Evolutionary conservation across 805 yeast genomes (phyloP), one percentile per base, ranked within the genome.

Genomic region (Lachancea sp.): DNA sequence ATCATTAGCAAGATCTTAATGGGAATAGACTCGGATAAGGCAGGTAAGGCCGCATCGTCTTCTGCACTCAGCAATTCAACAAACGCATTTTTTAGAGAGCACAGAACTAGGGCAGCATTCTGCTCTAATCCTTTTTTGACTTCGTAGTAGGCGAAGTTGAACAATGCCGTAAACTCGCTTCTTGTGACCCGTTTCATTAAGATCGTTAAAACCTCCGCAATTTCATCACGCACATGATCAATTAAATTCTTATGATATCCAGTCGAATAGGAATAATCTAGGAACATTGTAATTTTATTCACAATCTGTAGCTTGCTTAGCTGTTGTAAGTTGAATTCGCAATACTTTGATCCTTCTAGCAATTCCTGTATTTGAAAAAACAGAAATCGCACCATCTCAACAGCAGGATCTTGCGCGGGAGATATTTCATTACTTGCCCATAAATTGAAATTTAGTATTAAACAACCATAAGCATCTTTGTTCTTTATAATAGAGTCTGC

Each of bases 1-100:
- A 83, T 54, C 11, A 83, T 55, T 8, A 83, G 61, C 8, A 83
- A 63, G 83, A 89, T 80, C 52, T 80, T 82, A 5, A 80, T 68
- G 1, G 85, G 34, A 20, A 39, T 9, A 5, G 20, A 13, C 16
- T 24, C 32, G 16, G 17, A 5, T 6, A 30, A 9, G 8, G n/a
- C 23, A n/a, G 22, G 28, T 12, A 8, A 11, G 3, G 11, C 16
- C 11, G 3, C 33, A 12, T 20, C 20, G 17, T 36, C 33, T 28
- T 29, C 39, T 12, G 39, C 28, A 45, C 65, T 57, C 6, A 74
- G 35, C 7, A 67, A 62, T 26, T 67, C 67, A 20, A 67, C 48
- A 8, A 67, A 54, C 1, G 55, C 49, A 5, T 47, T 49, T 17
- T 61, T 54, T 1, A 65, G 32, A 5, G 62, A 52, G 5, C 34